Evolutionary conservation across 2,329 filamentous ascomycete species (phyloP), one percentile per base, ranked within the genome.

Genomic region (Calonectria ilicicola): DNA sequence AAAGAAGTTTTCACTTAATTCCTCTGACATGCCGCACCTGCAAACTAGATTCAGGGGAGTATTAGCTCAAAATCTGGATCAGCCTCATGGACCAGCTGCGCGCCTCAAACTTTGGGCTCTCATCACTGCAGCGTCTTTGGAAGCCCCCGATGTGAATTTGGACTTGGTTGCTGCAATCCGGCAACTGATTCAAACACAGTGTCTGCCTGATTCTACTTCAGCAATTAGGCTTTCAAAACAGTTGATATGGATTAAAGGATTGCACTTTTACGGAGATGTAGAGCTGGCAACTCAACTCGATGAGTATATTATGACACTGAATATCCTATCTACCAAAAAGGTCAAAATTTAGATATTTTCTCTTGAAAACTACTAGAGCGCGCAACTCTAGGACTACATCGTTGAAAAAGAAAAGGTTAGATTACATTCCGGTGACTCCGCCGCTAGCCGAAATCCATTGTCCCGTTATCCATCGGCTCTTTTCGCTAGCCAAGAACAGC

Each of bases 401-500:
- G 1, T 2, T 26, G 12, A 27, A 21, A 12, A 8, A 42, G 5
- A 29, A 29, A 0, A 27, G 4, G 10, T 14, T 3, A 27, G 26
- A 82, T 47, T 23, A 72, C 5, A 58, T 65, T 9, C 74, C 72
- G 27, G 67, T 76, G 26, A 74, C 73, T 3, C 74, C 74, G 27
- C 74, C 72, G 46, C 75, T 76, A 21, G 68, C 74, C 1, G 75
- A 77, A 35, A 77, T 76, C 26, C 72, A 74, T 38, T 76, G 72
- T 10, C 69, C 74, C 3, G 75, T 76, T 35, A 77, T 74, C 75
- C 74, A 77, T 35, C 74, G 74, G 17, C 69, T 71, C 66, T 75
- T 76, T 26, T 77, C 74, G 29, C 65, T 73, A 1, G 68, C 58
- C 51, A 77, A 46, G 12, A 75, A 65, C 14, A 77, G 47, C 1